Conservation (phyloP, 1,284 basidiomycete genomes). For the Cutaneotrichosporon cavernicola region DNA sequence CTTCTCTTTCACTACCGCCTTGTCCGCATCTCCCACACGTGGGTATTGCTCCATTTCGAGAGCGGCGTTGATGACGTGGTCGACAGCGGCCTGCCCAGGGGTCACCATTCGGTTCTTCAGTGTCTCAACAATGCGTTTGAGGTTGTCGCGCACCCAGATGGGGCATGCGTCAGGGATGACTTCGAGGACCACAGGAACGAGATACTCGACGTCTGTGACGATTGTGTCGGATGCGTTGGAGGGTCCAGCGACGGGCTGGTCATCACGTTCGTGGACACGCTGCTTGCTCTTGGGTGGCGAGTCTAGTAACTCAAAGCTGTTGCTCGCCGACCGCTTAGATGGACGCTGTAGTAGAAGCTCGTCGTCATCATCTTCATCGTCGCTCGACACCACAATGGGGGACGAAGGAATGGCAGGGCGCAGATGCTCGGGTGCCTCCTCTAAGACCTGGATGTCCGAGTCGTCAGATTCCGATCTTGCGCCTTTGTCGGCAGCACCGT, state of each 20-base stretch:
- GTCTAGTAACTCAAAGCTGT: not conserved
- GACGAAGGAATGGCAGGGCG: constrained; percentile 15
- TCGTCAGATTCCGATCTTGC: constrained; percentile 1
- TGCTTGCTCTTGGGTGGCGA: not conserved
- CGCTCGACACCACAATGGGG: constrained; percentile 34
- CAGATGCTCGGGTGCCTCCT: constrained; percentile 29
- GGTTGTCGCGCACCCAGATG: constrained; percentile 27
- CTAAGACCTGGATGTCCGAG: constrained; percentile 23
- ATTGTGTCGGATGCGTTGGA: constrained; percentile 1
- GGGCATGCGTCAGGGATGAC: constrained; percentile 44
- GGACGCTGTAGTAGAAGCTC: not conserved
- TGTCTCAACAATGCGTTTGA: constrained; percentile 11
- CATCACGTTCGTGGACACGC: not conserved
- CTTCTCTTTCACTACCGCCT: constrained; percentile 9
- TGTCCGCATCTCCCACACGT: constrained; percentile 19
- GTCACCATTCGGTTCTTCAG: constrained; percentile 19
- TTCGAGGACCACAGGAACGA: constrained; percentile 38
- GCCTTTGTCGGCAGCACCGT: not conserved
- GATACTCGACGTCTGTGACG: constrained; percentile 20
- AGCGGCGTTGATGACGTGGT: constrained; percentile 31
- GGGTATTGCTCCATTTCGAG: constrained; percentile 43
- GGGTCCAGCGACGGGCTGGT: constrained; percentile 12
- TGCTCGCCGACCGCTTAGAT: not conserved
- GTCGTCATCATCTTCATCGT: constrained; percentile 13
- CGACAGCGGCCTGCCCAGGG: constrained; percentile 21